These are phyloP conservation scores for Leucosporidium scottii DNA, from an alignment of 768 basidiomycete species.

Conservation along the genomic window DNA sequence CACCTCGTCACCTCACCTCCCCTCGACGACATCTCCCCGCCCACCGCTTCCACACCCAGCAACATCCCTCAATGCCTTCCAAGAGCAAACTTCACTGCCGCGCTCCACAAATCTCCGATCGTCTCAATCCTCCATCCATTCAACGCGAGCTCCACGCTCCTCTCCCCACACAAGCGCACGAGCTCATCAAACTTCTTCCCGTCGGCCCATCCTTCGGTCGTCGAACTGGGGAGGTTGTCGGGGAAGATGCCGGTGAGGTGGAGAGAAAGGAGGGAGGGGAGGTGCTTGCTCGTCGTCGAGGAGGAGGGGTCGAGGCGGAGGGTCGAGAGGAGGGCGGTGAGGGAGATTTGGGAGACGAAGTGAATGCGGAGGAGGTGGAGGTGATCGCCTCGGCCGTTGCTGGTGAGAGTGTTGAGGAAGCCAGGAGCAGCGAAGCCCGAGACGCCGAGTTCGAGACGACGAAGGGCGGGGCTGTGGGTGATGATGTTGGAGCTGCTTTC, in stretches of 20 bases:
- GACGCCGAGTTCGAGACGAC: conserved; percentile 22
- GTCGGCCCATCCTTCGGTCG: not conserved
- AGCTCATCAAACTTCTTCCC: not conserved
- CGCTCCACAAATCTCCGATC: too few relatives aligned
- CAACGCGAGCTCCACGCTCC: not conserved
- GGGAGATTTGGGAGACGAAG: not conserved
- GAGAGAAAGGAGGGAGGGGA: not conserved
- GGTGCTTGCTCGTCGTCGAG: not conserved
- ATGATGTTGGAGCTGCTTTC: not conserved
- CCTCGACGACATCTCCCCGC: too few relatives aligned
- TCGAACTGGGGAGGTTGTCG: not conserved
- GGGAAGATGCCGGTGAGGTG: conserved; percentile 18
- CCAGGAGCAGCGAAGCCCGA: not conserved
- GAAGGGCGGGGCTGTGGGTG: not conserved
- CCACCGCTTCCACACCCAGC: too few relatives aligned
- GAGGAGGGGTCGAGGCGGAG: not conserved
- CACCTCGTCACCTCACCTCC: too few relatives aligned
- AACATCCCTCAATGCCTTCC: too few relatives aligned
- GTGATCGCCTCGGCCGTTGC: fast-evolving
- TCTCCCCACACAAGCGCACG: not conserved
- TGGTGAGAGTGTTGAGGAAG: not conserved
- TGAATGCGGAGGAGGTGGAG: conserved; percentile 20
- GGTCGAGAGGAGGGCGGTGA: not conserved
- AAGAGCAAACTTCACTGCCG: too few relatives aligned
- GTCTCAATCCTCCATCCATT: not conserved